phyloP scores from a whole-genome alignment of 345 rosid genomes.

The Eucalyptus pauciflora region DNA sequence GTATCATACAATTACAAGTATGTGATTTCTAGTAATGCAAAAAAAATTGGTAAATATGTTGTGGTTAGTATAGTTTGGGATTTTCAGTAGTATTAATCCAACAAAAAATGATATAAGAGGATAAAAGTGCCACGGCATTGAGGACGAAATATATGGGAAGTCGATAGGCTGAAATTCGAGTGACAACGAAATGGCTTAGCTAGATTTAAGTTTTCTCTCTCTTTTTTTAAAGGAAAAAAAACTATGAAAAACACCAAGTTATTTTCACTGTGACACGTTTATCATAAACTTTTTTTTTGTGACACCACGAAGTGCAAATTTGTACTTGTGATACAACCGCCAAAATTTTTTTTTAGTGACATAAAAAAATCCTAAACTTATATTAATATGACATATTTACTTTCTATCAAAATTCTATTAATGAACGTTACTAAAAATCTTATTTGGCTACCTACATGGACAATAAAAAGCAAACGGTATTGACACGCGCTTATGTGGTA shows the following conservation, averaged over 20 bases:
- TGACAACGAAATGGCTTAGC: not conserved
- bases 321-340: too few relatives aligned
- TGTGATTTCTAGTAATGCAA: not conserved
- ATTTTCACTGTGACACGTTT: fast-evolving
- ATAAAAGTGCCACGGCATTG: not conserved
- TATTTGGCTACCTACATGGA: not conserved
- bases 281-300: too few relatives aligned
- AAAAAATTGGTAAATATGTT: not conserved
- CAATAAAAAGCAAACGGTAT: too few relatives aligned
- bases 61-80: not conserved
- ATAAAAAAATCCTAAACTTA: too few relatives aligned
- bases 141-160: not conserved
- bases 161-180: not conserved
- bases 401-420: not conserved
- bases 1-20: not conserved
- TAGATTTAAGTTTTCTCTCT: not conserved
- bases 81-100: not conserved
- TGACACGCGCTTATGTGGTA: too few relatives aligned
- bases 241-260: too few relatives aligned
- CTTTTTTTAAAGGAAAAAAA: too few relatives aligned
- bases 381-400: not conserved
- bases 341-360: not conserved
- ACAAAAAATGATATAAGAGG: not conserved
- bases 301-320: too few relatives aligned
- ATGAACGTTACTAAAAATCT: not conserved